Evolutionary conservation across 2,329 filamentous ascomycete genomes (phyloP).

Genomic region (Hymenoscyphus fructigenus): DNA sequence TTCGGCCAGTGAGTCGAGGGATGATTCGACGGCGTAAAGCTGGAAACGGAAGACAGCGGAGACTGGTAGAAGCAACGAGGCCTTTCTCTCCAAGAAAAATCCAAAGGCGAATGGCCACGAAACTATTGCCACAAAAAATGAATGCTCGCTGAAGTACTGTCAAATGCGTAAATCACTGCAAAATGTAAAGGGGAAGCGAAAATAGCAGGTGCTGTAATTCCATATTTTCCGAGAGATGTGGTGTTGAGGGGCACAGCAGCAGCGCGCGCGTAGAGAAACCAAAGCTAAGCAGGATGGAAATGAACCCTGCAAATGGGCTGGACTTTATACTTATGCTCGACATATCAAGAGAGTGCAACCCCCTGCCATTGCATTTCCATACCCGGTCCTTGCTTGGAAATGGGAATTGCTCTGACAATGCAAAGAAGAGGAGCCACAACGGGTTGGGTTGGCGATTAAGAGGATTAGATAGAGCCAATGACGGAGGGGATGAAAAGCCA

Average conservation of each 20-base stretch:
- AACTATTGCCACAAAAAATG: background rate
- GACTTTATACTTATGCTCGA: background rate
- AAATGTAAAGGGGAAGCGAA: background rate
- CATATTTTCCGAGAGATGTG: background rate
- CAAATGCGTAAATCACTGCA: background rate
- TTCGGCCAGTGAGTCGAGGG: background rate
- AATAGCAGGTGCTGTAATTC: background rate
- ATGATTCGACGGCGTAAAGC: background rate
- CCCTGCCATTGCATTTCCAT: background rate
- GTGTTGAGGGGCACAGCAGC: background rate
- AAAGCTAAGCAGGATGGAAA: background rate
- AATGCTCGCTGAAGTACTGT: background rate
- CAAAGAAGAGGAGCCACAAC: conserved; percentile 1
- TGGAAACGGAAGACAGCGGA: background rate
- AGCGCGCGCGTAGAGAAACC: background rate
- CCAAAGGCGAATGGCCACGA: background rate
- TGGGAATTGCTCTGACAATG: background rate
- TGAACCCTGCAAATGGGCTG: background rate
- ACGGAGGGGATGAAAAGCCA: background rate
- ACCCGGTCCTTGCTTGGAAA: background rate
- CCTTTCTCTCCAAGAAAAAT: background rate
- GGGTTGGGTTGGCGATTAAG: background rate
- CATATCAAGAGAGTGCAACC: background rate
- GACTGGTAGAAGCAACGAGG: background rate
- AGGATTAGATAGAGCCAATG: background rate